Conservation (phyloP, 257 asterid species). For the Handroanthus guayacan region DNA sequence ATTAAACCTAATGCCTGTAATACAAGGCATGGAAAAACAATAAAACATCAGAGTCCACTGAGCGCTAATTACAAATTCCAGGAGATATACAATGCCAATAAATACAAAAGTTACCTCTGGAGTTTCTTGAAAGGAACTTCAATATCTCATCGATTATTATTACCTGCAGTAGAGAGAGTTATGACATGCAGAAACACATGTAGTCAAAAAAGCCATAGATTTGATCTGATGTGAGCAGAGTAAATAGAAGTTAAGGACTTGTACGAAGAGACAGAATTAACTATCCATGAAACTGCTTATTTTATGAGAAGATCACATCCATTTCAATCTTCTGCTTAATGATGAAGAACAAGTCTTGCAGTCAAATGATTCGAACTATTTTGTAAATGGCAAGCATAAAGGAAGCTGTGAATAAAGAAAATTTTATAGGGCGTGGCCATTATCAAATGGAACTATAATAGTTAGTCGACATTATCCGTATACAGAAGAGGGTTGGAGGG, state of each 20-base stretch:
- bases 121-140: slow-evolving; percentile 85
- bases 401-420: neutral
- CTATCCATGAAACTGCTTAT: neutral
- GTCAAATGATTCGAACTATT: neutral
- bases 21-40: slow-evolving; percentile 11
- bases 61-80: neutral
- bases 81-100: neutral
- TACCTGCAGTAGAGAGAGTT: slow-evolving; percentile 60
- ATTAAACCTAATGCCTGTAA: slow-evolving; percentile 63
- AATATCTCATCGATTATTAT: slow-evolving; percentile 92
- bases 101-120: slow-evolving; percentile 49
- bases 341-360: neutral
- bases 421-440: neutral
- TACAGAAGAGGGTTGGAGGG: neutral
- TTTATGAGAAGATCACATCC: neutral
- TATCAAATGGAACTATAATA: neutral
- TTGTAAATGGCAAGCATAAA: neutral
- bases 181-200: neutral
- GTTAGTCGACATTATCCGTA: neutral
- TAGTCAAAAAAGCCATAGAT: neutral
- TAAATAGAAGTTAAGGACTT: neutral
- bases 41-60: slow-evolving; percentile 29
- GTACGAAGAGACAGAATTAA: neutral
- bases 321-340: slow-evolving; percentile 6
- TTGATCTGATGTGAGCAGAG: neutral